Evolutionary conservation across 2,329 filamentous ascomycete genomes (phyloP).

Genomic region (Metarhizium anisopliae): DNA sequence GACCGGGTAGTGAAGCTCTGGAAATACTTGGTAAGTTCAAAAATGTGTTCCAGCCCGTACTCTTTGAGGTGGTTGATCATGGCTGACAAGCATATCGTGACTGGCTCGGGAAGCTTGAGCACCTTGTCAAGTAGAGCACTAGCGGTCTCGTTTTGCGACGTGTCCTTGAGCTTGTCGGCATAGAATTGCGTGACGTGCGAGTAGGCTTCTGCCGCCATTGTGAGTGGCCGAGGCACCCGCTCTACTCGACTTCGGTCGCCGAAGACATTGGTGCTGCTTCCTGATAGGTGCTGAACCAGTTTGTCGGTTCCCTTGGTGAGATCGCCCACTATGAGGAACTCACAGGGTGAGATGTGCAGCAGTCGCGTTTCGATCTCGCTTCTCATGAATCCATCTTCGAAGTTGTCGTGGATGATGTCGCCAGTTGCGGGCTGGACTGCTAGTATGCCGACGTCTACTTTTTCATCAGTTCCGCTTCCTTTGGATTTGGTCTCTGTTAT

Average conservation of each 20-base stretch:
- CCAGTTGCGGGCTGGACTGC: conserved; percentile 94
- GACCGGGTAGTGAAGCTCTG: conserved; percentile 88
- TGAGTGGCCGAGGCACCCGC: conserved; percentile 64
- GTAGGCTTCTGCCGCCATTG: conserved; percentile 73
- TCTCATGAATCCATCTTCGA: conserved; percentile 96
- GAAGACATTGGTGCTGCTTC: conserved; percentile 84
- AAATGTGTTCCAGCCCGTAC: conserved; percentile 90
- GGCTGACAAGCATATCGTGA: conserved; percentile 85
- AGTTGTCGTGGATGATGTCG: conserved; percentile 91
- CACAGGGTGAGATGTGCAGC: conserved; percentile 89
- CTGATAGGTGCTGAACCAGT: conserved; percentile 79
- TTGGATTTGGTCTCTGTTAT: conserved; percentile 81
- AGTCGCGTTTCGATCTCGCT: conserved; percentile 93
- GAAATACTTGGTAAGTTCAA: conserved; percentile 94
- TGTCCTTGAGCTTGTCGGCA: conserved; percentile 67
- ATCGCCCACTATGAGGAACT: conserved; percentile 86
- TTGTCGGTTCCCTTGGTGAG: conserved; percentile 89
- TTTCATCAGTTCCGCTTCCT: conserved; percentile 78
- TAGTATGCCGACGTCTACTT: conserved; percentile 81
- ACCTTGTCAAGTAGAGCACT: conserved; percentile 74
- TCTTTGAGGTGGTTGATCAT: conserved; percentile 93
- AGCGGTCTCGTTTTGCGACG: conserved; percentile 44
- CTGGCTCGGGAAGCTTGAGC: conserved; percentile 71
- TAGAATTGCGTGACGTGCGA: conserved; percentile 92
- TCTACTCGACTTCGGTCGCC: conserved; percentile 86